A percentile compares a stretch with the other conserved stretches of the same genome.
phyloP scores from a whole-genome alignment of 495 filamentous ascomycete species.

The Xanthoparmelia taractica region DNA sequence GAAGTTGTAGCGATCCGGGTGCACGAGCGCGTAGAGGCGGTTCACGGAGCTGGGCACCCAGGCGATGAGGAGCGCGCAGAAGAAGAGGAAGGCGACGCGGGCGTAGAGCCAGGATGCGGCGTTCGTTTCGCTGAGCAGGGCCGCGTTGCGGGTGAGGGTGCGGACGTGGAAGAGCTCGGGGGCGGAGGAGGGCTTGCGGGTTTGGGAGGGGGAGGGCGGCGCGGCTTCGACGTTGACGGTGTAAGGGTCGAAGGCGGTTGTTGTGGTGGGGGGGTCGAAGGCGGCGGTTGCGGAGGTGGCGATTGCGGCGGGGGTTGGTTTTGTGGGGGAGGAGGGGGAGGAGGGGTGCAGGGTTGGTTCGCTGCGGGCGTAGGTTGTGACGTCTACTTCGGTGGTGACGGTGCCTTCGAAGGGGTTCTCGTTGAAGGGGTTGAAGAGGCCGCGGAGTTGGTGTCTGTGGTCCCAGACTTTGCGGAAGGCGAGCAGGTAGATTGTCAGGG shows the following conservation, averaged over 20 bases:
- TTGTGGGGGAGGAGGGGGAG: neutral
- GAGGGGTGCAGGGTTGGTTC: slow-evolving; percentile 1
- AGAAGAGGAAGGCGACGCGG: slow-evolving; percentile 82
- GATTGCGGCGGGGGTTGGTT: slow-evolving; percentile 9
- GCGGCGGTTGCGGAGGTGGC: neutral
- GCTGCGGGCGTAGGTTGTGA: slow-evolving; percentile 36
- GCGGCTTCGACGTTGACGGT: slow-evolving; percentile 24
- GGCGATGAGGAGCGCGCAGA: slow-evolving; percentile 69
- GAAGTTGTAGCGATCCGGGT: slow-evolving; percentile 46
- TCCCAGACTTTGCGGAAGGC: slow-evolving; percentile 64
- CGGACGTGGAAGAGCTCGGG: slow-evolving; percentile 21
- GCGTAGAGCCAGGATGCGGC: slow-evolving; percentile 64
- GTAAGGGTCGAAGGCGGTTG: slow-evolving; percentile 15
- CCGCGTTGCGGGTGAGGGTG: slow-evolving; percentile 24
- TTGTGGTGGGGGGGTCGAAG: slow-evolving; percentile 8
- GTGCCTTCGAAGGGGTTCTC: slow-evolving; percentile 45
- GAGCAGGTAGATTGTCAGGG: slow-evolving; percentile 65
- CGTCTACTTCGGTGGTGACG: slow-evolving; percentile 52
- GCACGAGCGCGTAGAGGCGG: slow-evolving; percentile 60
- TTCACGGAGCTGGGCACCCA: slow-evolving; percentile 81
- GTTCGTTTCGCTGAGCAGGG: slow-evolving; percentile 29
- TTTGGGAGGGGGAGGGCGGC: neutral
- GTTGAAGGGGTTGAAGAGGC: slow-evolving; percentile 38
- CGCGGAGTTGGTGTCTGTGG: slow-evolving; percentile 39
- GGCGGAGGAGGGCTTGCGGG: slow-evolving; percentile 5